These are phyloP conservation scores for Nigrograna mackinnonii DNA, from an alignment of 2,329 filamentous ascomycete species.

Conservation along the genomic window DNA sequence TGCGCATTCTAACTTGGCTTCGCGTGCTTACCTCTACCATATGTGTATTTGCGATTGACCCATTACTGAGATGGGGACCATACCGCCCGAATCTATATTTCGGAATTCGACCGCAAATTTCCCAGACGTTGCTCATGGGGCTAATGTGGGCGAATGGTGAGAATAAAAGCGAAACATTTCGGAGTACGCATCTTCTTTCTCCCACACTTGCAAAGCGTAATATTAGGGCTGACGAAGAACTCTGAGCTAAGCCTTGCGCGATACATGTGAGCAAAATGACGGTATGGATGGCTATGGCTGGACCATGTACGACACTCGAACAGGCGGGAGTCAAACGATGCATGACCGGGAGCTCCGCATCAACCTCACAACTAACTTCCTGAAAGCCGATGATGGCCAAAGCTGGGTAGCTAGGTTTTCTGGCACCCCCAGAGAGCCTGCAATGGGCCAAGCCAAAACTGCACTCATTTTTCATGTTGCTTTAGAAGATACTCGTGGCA, in stretches of 20 bases:
- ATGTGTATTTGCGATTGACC: constrained; percentile 55
- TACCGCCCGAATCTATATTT: constrained; percentile 95
- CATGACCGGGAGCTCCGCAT: constrained; percentile 84
- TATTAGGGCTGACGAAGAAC: constrained; percentile 11
- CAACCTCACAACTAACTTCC: constrained; percentile 87
- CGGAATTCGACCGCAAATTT: constrained; percentile 78
- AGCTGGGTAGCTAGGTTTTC: too few species aligned
- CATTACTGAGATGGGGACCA: constrained; percentile 91
- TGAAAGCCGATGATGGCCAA: constrained; percentile 90
- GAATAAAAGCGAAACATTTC: constrained; percentile 74
- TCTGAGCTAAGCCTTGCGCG: constrained; percentile 65
- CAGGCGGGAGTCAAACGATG: constrained; percentile 83
- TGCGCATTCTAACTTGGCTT: too few species aligned
- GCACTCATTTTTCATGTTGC: too few species aligned
- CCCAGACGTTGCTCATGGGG: constrained; percentile 77
- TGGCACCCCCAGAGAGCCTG: too few species aligned
- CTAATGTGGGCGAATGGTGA: constrained; percentile 89
- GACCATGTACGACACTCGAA: constrained; percentile 90
- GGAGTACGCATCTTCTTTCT: not conserved
- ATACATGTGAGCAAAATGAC: constrained; percentile 92
- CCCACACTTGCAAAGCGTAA: too few species aligned
- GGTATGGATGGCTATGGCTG: constrained; percentile 94
- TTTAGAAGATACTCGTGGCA: too few species aligned
- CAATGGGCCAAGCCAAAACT: too few species aligned
- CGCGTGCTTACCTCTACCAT: constrained; percentile 52